Conservation (phyloP, 495 filamentous ascomycete species). For the Glonium stellatum region DNA sequence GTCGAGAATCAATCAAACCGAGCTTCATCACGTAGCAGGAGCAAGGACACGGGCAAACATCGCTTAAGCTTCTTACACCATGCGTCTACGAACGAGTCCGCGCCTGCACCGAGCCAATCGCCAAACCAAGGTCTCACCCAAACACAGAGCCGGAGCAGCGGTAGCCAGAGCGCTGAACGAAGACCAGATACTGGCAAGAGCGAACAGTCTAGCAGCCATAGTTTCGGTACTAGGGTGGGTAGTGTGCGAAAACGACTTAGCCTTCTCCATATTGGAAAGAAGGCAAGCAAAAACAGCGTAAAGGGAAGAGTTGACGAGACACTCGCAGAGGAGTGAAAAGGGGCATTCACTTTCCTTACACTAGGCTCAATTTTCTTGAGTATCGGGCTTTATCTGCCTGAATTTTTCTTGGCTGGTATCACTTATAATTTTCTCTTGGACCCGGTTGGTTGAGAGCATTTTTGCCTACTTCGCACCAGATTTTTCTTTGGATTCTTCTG, state of each 20-base stretch:
- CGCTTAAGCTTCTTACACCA: constrained; percentile 16
- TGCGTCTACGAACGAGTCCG: constrained; percentile 4
- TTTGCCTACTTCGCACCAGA: not conserved
- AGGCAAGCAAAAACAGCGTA: constrained; percentile 47
- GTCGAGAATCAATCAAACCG: constrained; percentile 12
- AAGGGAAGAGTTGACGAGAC: constrained; percentile 23
- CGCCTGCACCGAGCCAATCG: constrained; percentile 2
- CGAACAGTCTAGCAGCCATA: constrained; percentile 23
- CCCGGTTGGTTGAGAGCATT: not conserved
- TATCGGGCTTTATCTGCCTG: not conserved
- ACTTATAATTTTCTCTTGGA: not conserved
- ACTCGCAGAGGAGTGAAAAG: constrained; percentile 27
- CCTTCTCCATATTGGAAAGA: constrained; percentile 58
- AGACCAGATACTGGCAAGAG: constrained; percentile 35
- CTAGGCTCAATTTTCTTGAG: not conserved
- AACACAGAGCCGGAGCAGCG: too few species aligned
- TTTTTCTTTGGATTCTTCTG: not conserved
- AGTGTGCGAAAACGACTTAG: constrained; percentile 67
- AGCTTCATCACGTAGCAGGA: constrained; percentile 21
- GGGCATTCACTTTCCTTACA: not conserved
- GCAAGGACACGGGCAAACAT: constrained; percentile 14
- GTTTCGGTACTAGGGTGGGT: constrained; percentile 35
- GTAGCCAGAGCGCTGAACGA: constrained; percentile 22
- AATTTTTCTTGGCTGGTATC: not conserved
- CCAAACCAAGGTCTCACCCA: constrained; percentile 2